Percentiles rank a stretch among this genome's conserved stretches.
Evolutionary conservation across 2,329 filamentous ascomycete genomes (phyloP).

Genomic region (Domatiomyces catenatus): DNA sequence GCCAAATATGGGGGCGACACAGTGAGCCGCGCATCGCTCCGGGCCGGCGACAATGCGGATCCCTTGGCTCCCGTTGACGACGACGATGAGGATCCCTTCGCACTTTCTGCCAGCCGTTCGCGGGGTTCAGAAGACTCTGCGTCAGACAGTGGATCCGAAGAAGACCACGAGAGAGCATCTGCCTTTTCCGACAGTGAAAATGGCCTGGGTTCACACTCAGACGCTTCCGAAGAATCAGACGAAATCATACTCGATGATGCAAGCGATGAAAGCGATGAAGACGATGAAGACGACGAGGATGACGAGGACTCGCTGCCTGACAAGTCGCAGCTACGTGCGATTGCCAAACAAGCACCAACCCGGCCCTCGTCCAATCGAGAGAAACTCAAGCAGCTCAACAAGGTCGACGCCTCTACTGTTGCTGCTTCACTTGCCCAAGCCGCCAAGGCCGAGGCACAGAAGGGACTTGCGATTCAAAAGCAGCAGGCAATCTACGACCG

Average conservation of each 20-base stretch:
- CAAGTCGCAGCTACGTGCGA: conserved; percentile 22
- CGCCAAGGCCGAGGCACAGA: conserved; percentile 61
- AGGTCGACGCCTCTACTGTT: conserved; percentile 51
- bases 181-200: too few relatives aligned
- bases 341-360: conserved; percentile 10
- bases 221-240: conserved; percentile 9
- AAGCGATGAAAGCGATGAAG: conserved; percentile 18
- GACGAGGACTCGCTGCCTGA: conserved; percentile 19
- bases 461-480: conserved; percentile 70
- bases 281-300: conserved; percentile 19
- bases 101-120: background rate
- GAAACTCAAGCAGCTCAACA: conserved; percentile 47
- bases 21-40: conserved; percentile 50
- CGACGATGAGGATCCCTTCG: conserved; percentile 17
- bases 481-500: conserved; percentile 79
- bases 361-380: conserved; percentile 27
- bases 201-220: conserved; percentile 1
- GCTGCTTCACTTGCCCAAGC: conserved; percentile 50
- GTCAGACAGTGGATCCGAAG: conserved; percentile 7
- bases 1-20: conserved; percentile 62
- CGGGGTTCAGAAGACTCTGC: background rate
- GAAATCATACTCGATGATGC: conserved; percentile 14
- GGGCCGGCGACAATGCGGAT: conserved; percentile 15
- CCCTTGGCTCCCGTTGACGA: conserved; percentile 12
- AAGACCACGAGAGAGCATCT: background rate